Conservation (phyloP, 257 asterid genomes). For the Lantana camara region DNA sequence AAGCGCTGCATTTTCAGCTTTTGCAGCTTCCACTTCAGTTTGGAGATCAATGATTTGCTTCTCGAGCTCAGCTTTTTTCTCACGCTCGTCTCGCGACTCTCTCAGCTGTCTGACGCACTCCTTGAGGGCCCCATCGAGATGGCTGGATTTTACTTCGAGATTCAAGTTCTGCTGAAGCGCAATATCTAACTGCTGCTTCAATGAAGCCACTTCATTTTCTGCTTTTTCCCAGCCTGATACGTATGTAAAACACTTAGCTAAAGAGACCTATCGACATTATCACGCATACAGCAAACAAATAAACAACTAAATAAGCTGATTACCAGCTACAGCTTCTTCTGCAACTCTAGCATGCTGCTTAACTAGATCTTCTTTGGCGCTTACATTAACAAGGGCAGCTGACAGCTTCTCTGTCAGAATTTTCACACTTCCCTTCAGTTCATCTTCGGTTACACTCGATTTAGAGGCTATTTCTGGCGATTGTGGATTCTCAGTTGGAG, state of each 20-base stretch:
- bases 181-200: constrained; percentile 71
- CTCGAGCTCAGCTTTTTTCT: constrained; percentile 52
- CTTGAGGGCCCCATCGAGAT: constrained; percentile 77
- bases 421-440: constrained; percentile 47
- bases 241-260: constrained; percentile 19
- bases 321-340: constrained; percentile 93
- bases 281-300: too few species aligned
- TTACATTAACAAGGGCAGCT: constrained; percentile 74
- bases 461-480: constrained; percentile 60
- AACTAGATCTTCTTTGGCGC: constrained; percentile 78
- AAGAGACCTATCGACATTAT: not conserved
- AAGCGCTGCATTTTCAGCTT: constrained; percentile 32
- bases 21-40: constrained; percentile 36
- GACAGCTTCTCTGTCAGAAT: constrained; percentile 63
- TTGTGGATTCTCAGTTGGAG: constrained; percentile 36
- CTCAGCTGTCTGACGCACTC: constrained; percentile 78
- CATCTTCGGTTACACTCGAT: constrained; percentile 39
- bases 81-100: constrained; percentile 67
- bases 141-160: constrained; percentile 65
- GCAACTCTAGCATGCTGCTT: constrained; percentile 89
- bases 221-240: constrained; percentile 85
- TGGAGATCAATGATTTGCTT: constrained; percentile 49
- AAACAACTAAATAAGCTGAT: not conserved
- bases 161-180: constrained; percentile 66
- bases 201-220: constrained; percentile 62